These are phyloP conservation scores for Epichloe brachyelytri DNA, from an alignment of 2,329 filamentous ascomycete species.

Conservation along the genomic window DNA sequence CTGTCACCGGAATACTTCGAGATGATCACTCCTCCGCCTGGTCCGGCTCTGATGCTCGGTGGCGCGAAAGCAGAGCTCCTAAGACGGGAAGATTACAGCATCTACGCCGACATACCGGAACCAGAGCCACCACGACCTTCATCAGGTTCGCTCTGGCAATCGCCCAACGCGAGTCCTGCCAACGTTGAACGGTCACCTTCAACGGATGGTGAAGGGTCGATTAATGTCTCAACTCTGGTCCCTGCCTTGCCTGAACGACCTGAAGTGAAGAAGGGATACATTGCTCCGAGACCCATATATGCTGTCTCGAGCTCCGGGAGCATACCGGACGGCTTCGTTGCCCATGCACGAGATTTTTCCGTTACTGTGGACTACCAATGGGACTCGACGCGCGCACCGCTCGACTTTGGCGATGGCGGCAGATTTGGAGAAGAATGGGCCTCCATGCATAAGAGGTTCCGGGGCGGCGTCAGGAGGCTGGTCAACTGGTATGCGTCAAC, in stretches of 20 bases:
- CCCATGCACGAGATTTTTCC: conserved; percentile 81
- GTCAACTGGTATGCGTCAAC: conserved; percentile 67
- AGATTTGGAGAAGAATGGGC: conserved; percentile 91
- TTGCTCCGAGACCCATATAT: conserved; percentile 67
- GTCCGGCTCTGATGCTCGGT: conserved; percentile 75
- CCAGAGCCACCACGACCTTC: conserved; percentile 12
- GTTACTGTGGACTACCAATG: conserved; percentile 84
- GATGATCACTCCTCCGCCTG: conserved; percentile 76
- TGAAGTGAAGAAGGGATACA: conserved; percentile 40
- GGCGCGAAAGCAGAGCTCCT: conserved; percentile 80
- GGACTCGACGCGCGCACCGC: conserved; percentile 74
- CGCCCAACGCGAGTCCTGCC: conserved; percentile 15
- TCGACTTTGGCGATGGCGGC: conserved; percentile 80
- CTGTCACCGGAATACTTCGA: conserved; percentile 88
- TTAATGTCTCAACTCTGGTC: conserved; percentile 19
- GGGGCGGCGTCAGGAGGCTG: conserved; percentile 64
- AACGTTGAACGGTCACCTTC: conserved; percentile 10
- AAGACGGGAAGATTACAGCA: conserved; percentile 55
- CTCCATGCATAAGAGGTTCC: conserved; percentile 83
- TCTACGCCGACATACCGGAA: conserved; percentile 22
- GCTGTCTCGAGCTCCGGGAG: conserved; percentile 67
- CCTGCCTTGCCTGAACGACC: conserved; percentile 20
- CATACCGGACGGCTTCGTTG: conserved; percentile 79
- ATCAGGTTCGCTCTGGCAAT: conserved; percentile 21
- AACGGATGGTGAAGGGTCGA: conserved; percentile 15